Evolutionary conservation across 2,329 filamentous ascomycete species (phyloP).

Genomic region (Talaromyces amestolkiae): DNA sequence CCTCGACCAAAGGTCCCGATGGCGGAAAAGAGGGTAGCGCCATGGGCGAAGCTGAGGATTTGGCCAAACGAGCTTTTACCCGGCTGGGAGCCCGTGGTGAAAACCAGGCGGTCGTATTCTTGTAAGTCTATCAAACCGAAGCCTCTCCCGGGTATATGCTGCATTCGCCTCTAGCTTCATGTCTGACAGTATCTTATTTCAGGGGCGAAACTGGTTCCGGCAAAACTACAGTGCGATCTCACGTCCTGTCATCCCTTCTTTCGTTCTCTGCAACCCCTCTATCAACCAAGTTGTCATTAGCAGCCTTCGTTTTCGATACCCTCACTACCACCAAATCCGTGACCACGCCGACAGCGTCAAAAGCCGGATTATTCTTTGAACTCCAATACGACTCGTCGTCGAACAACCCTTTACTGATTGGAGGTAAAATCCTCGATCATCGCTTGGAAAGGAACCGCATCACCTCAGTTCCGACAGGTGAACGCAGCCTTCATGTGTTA

Average conservation of each 20-base stretch:
- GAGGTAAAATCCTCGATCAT: conserved; percentile 92
- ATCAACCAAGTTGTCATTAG: conserved; percentile 88
- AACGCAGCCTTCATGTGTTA: conserved; percentile 92
- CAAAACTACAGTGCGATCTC: conserved; percentile 90
- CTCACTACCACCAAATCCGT: conserved; percentile 96
- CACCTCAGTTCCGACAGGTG: conserved; percentile 86
- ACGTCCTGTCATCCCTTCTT: conserved; percentile 80
- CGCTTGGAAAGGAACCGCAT: conserved; percentile 89
- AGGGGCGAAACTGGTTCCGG: conserved; percentile 95
- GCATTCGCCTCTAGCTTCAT: not conserved
- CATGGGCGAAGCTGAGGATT: conserved; percentile 86
- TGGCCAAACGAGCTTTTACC: conserved; percentile 81
- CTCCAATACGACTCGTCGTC: conserved; percentile 90
- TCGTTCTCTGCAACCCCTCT: conserved; percentile 89
- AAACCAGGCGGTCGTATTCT: conserved; percentile 87
- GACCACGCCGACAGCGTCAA: conserved; percentile 92
- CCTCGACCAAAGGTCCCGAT: conserved; percentile 83
- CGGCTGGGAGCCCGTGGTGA: conserved; percentile 84
- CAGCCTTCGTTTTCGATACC: conserved; percentile 92
- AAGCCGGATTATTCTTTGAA: conserved; percentile 92
- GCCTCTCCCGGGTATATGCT: not conserved
- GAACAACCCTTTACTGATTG: conserved; percentile 81
- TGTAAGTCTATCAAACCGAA: conserved; percentile 60
- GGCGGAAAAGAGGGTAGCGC: conserved; percentile 88
- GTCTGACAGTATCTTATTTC: conserved; percentile 30